Percentiles rank a stretch among this genome's conserved stretches.
These are phyloP conservation scores for Xylaria telfairii DNA, from an alignment of 495 filamentous ascomycete genomes.

Conservation along the genomic window DNA sequence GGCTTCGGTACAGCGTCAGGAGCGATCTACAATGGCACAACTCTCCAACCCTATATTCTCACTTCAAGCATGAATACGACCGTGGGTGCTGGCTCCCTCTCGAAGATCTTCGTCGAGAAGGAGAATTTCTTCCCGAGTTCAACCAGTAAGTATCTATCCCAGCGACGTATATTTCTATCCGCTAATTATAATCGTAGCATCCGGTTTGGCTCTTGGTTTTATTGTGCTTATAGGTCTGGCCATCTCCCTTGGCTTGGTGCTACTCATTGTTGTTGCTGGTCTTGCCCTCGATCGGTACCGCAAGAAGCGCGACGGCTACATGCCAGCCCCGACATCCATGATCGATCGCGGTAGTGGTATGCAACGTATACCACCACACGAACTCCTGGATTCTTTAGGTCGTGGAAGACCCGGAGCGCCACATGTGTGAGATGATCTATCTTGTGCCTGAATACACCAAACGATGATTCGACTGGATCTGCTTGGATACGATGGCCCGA, in stretches of 20 bases:
- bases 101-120: slow-evolving; percentile 77
- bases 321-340: slow-evolving; percentile 75
- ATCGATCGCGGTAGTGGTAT: slow-evolving; percentile 78
- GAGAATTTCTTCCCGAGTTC: slow-evolving; percentile 65
- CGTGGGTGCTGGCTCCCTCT: slow-evolving; percentile 68
- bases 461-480: slow-evolving; percentile 11
- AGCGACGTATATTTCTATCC: slow-evolving; percentile 29
- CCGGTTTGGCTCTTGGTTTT: slow-evolving; percentile 78
- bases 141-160: slow-evolving; percentile 33
- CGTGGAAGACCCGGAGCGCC: slow-evolving; percentile 48
- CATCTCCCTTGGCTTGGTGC: slow-evolving; percentile 83
- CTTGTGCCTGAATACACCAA: slow-evolving; percentile 2
- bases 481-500: slow-evolving; percentile 23
- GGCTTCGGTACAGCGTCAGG: slow-evolving; percentile 82
- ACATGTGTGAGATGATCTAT: slow-evolving; percentile 42
- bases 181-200: slow-evolving; percentile 44
- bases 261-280: slow-evolving; percentile 85
- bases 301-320: slow-evolving; percentile 84
- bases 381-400: slow-evolving; percentile 67
- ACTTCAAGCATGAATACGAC: slow-evolving; percentile 66
- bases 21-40: slow-evolving; percentile 82
- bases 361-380: slow-evolving; percentile 78
- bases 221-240: slow-evolving; percentile 92
- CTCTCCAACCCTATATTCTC: slow-evolving; percentile 78
- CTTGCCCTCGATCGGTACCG: slow-evolving; percentile 83